These are phyloP conservation scores for Schizochytrium sp. DNA, from an alignment of 108 stramenopile species.

Conservation along the genomic window DNA sequence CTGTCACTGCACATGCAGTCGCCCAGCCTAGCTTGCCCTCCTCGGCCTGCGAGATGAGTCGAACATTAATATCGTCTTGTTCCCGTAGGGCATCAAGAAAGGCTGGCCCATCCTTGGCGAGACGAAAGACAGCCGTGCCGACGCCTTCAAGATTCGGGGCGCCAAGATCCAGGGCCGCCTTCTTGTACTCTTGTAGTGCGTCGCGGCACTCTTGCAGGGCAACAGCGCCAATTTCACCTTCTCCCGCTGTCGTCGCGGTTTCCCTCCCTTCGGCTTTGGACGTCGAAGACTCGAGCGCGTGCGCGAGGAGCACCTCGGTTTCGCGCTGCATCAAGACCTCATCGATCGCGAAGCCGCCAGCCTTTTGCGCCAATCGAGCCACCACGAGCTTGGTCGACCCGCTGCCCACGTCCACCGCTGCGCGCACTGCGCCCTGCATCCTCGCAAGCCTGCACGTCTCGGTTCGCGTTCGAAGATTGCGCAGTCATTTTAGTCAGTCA, in stretches of 20 bases:
- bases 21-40: not conserved
- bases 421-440: not conserved
- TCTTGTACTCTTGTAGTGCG: not conserved
- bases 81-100: not conserved
- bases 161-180: not conserved
- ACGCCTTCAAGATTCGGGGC: not conserved
- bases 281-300: not conserved
- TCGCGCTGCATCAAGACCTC: not conserved
- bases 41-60: not conserved
- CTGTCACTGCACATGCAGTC: not conserved
- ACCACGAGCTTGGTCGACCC: not conserved
- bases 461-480: no score
- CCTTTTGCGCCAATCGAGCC: not conserved
- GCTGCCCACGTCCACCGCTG: constrained; percentile 15
- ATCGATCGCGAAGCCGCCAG: not conserved
- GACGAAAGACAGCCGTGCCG: not conserved
- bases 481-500: no score
- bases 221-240: not conserved
- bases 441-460: no score
- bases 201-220: not conserved
- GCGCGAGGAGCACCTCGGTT: not conserved
- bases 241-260: not conserved
- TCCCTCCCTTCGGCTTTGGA: not conserved
- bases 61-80: not conserved
- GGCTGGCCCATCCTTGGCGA: not conserved